A percentile compares a stretch with the other conserved stretches of the same genome.
Evolutionary conservation across 1,284 basidiomycete genomes (phyloP).

Genomic region (Pyrrhoderma lamaoense): DNA sequence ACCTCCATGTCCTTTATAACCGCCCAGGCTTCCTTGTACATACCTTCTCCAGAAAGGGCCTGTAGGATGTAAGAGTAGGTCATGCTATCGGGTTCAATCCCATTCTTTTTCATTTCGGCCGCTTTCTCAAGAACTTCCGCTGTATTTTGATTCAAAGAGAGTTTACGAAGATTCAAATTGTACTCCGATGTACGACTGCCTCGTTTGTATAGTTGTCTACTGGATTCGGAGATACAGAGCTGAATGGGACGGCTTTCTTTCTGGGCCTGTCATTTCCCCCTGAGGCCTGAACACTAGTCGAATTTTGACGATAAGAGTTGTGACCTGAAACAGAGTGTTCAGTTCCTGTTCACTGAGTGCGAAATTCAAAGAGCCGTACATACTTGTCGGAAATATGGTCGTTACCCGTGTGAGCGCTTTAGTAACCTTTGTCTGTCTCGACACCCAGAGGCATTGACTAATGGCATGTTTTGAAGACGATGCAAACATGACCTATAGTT

Average conservation of each 20-base stretch:
- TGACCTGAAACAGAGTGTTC: neutral
- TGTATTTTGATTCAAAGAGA: neutral
- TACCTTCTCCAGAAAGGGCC: conserved; percentile 33
- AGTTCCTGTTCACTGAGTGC: neutral
- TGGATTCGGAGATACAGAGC: neutral
- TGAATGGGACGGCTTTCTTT: neutral
- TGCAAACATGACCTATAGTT: conserved; percentile 30
- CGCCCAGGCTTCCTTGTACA: conserved; percentile 53
- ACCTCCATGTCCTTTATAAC: conserved; percentile 66
- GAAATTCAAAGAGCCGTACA: neutral
- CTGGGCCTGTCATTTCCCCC: neutral
- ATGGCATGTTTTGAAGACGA: conserved; percentile 34
- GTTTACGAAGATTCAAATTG: too few relatives aligned
- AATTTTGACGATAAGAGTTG: neutral
- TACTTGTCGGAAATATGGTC: neutral
- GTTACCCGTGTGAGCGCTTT: neutral
- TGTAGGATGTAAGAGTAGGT: conserved; percentile 52
- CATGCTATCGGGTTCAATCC: conserved; percentile 40
- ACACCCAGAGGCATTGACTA: conserved; percentile 20
- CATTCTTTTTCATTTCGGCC: conserved; percentile 47
- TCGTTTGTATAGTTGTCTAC: neutral
- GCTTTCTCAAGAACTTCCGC: conserved; percentile 1
- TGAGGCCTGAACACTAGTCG: neutral
- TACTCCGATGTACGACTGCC: neutral
- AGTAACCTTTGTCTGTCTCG: neutral